A percentile compares a stretch with the other conserved stretches of the same genome.
Evolutionary conservation across 2,329 filamentous ascomycete species (phyloP).

Genomic region (Ramularia endophylla): DNA sequence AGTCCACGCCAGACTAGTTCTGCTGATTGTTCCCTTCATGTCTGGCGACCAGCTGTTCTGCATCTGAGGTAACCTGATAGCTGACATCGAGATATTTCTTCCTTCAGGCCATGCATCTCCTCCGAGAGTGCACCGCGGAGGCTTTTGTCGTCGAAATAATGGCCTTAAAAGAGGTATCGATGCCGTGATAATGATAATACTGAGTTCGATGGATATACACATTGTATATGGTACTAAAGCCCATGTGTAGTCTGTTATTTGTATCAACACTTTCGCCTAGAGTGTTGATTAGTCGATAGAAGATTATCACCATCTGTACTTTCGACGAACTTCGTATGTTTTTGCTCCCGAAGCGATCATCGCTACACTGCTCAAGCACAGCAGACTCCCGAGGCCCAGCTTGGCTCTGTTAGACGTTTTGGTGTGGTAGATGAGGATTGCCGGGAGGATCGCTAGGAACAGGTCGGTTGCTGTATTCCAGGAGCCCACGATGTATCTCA

Average conservation of each 20-base stretch:
- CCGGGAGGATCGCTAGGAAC: conserved; percentile 26
- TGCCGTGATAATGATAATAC: conserved; percentile 31
- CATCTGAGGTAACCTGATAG: conserved; percentile 9
- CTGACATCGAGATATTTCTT: conserved; percentile 3
- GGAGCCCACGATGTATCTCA: conserved; percentile 19
- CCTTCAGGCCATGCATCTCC: conserved; percentile 4
- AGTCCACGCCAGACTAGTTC: conserved; percentile 6
- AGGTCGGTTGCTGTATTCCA: conserved; percentile 28
- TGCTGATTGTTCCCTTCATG: conserved; percentile 11
- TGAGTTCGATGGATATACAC: conserved; percentile 28
- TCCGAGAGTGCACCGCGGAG: neutral
- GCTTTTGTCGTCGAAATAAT: conserved; percentile 13
- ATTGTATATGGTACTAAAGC: conserved; percentile 24
- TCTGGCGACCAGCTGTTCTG: conserved; percentile 3
- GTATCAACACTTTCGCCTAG: conserved; percentile 18
- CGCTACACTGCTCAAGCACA: conserved; percentile 26
- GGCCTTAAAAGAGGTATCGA: conserved; percentile 27
- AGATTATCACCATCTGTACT: too few relatives aligned
- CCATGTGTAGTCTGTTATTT: conserved; percentile 27
- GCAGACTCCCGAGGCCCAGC: conserved; percentile 19
- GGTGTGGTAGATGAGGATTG: conserved; percentile 26
- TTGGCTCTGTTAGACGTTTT: conserved; percentile 22
- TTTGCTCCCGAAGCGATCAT: conserved; percentile 28
- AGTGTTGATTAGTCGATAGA: too few relatives aligned
- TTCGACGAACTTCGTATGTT: conserved; percentile 28